Conservation (phyloP, 176 grass and related monocot species). For the Eragrostis nindensis region DNA sequence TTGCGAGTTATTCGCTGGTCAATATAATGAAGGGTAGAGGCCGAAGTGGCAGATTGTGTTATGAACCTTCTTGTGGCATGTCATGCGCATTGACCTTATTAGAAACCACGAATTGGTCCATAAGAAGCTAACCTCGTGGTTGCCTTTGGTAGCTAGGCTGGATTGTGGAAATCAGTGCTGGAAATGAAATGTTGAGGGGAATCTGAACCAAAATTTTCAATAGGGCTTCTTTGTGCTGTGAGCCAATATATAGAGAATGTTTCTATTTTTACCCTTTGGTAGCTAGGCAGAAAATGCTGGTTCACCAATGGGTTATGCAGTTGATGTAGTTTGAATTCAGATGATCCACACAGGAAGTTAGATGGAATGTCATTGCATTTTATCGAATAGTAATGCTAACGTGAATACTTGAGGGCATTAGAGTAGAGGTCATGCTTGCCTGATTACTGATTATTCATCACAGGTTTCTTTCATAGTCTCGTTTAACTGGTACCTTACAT, state of each 20-base stretch:
- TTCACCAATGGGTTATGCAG: not conserved
- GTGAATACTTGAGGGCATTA: not conserved
- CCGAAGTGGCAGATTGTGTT: not conserved
- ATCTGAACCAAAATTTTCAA: not conserved
- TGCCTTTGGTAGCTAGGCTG: not conserved
- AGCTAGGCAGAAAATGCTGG: not conserved
- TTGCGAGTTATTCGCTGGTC: not conserved
- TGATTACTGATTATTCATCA: not conserved
- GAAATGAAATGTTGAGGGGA: not conserved
- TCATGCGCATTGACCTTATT: not conserved
- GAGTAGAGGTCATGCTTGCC: not conserved
- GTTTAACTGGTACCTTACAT: not conserved
- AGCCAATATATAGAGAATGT: rapidly evolving
- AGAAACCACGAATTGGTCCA: not conserved
- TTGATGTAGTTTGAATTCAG: not conserved
- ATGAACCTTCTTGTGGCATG: not conserved
- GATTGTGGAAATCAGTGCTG: not conserved
- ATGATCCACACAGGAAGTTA: too few species aligned
- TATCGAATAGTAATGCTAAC: not conserved
- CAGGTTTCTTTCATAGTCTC: not conserved
- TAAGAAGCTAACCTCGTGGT: not conserved
- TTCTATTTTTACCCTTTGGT: not conserved
- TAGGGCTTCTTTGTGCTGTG: not conserved
- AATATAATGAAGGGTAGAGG: not conserved
- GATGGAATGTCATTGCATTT: not conserved